Evolutionary conservation across 371 early-diverging fungal genomes (phyloP), one percentile per base, ranked within the genome.

Genomic region (Phascolomyces articulosus): DNA sequence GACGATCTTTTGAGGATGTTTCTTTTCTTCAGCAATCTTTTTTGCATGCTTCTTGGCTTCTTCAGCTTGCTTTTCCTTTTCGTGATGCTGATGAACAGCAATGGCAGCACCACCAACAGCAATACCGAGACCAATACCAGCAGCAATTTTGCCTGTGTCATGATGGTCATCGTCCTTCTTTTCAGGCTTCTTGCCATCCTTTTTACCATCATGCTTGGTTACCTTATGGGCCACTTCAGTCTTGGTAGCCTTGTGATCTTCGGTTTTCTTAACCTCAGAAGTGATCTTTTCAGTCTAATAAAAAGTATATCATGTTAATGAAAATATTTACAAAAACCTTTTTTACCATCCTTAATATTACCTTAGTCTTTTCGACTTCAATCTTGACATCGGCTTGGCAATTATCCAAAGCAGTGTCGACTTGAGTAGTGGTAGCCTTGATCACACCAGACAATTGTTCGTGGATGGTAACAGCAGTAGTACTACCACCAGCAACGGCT

Each of bases 341-440:
- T n/a, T n/a, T n/a, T n/a, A n/a, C n/a, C n/a, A n/a, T n/a, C n/a
- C n/a, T n/a, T n/a, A n/a, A n/a, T n/a, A n/a, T 31, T 10, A 34
- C 28, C 31, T 55, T 18, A 4, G 55, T 29, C n/a, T 24, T 27
- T 27, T 20, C 44, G 28, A 60, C 29, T 24, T 28, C 29, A 4
- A 40, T 34, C 20, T 47, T 28, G 55, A 62, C 27, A 4, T 18
- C 29, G 2, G 53, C 38, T 38, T 54, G 34, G 27, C 31, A 34
- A 10, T 49, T 55, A 18, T 63, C 68, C 13, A 74, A 41, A 4
- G 67, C 49, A 40, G 69, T 64, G 44, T 68, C 64, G n/a, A 78
- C 65, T 18, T 61, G 28, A 13, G 63, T 67, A 13, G 29, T n/a
- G n/a, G 29, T 23, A 23, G 49, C 38, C 13, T 38, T 6, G 38